Conservation (phyloP, 2,329 filamentous ascomycete genomes). For the Cryoendolithus antarcticus region DNA sequence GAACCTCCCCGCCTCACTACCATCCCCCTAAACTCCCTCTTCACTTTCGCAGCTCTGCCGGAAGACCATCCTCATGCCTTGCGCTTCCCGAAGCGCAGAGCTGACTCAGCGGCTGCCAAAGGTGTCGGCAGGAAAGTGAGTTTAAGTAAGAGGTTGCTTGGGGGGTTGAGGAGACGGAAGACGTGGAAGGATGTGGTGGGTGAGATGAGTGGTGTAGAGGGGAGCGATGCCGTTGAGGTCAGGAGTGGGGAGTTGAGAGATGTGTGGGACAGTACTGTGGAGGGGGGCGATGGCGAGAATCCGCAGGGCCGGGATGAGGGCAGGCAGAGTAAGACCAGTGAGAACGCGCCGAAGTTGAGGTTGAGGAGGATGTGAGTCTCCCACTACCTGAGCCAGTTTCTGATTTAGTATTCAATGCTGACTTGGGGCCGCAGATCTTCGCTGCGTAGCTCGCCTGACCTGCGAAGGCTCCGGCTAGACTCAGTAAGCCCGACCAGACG, state of each 20-base stretch:
- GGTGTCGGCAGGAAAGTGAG: constrained; percentile 15
- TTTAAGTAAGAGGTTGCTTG: constrained; percentile 13
- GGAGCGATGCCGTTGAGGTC: constrained; percentile 25
- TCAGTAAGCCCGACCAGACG: too few species aligned
- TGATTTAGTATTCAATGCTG: background rate
- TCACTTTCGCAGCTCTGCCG: constrained; percentile 18
- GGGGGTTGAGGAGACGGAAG: constrained; percentile 9
- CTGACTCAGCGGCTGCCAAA: background rate
- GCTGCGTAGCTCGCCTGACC: background rate
- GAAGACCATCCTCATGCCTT: constrained; percentile 21
- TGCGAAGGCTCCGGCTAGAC: background rate
- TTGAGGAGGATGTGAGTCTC: constrained; percentile 2
- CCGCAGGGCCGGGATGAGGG: too few species aligned
- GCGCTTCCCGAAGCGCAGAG: constrained; percentile 9
- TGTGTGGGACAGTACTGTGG: constrained; percentile 7
- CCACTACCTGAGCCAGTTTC: background rate
- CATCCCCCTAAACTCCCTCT: constrained; percentile 11
- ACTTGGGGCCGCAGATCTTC: background rate
- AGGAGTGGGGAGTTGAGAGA: constrained; percentile 6
- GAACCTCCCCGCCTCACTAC: background rate
- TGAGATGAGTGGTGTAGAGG: constrained; percentile 15
- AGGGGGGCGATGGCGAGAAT: background rate
- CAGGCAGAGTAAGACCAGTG: too few species aligned
- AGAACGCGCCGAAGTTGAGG: background rate
- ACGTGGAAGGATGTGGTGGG: constrained; percentile 6